phyloP scores from a whole-genome alignment of 2,329 filamentous ascomycete genomes.

The Botrytis fragariae region DNA sequence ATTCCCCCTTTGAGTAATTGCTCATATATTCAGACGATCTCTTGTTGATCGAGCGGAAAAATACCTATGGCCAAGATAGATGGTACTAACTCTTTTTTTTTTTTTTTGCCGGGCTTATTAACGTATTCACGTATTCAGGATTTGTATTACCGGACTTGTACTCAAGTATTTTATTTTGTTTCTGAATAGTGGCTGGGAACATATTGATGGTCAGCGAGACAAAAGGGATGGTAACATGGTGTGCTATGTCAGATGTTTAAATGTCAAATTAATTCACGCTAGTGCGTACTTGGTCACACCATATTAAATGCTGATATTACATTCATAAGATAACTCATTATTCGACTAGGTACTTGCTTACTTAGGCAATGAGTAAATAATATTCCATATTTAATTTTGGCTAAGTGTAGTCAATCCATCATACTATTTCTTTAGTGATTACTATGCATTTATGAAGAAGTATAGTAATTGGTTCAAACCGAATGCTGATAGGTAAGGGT shows the following conservation, averaged over 20 bases:
- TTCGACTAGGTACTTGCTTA: not conserved
- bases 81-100: not conserved
- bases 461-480: not conserved
- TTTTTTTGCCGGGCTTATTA: not conserved
- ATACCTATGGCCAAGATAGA: not conserved
- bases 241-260: not conserved
- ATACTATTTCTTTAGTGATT: not conserved
- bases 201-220: not conserved
- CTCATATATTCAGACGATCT: not conserved
- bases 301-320: not conserved
- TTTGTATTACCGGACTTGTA: constrained; percentile 8
- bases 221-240: not conserved
- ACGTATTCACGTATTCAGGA: not conserved
- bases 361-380: not conserved
- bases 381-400: not conserved
- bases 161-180: not conserved
- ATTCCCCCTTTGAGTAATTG: not conserved
- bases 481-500: not conserved
- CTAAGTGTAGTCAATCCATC: not conserved
- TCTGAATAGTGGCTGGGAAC: not conserved
- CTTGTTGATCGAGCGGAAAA: not conserved
- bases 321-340: not conserved
- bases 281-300: not conserved
- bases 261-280: not conserved
- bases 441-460: not conserved